phyloP scores from a whole-genome alignment of 2,329 filamentous ascomycete genomes.

The Fusarium sp. region DNA sequence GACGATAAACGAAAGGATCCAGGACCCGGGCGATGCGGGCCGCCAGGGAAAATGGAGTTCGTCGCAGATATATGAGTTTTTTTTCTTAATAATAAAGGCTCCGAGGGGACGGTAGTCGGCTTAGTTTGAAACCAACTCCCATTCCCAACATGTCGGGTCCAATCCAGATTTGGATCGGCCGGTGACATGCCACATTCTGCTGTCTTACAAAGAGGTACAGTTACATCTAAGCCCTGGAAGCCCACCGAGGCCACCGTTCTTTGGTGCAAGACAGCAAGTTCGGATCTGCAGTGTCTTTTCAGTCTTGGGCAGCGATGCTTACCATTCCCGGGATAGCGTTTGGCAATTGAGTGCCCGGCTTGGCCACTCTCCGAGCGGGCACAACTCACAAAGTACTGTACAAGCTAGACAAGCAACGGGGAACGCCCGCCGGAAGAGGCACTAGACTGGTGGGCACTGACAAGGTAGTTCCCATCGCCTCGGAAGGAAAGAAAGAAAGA shows the following conservation, averaged over 20 bases:
- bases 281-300: too few relatives aligned
- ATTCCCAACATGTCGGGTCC: conserved; percentile 25
- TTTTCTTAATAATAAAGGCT: neutral
- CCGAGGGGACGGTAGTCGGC: conserved; percentile 13
- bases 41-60: conserved; percentile 24
- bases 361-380: neutral
- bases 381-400: neutral
- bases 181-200: neutral
- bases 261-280: too few relatives aligned
- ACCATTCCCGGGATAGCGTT: too few relatives aligned
- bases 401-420: neutral
- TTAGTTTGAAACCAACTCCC: conserved; percentile 6
- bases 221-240: neutral
- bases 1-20: conserved; percentile 31
- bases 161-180: conserved; percentile 13
- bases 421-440: too few relatives aligned
- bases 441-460: too few relatives aligned
- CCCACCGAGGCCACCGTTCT: neutral
- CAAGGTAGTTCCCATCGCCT: neutral
- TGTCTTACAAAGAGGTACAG: neutral
- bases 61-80: conserved; percentile 33
- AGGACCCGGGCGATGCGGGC: conserved; percentile 33
- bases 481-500: conserved; percentile 5
- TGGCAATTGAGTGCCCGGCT: too few relatives aligned
- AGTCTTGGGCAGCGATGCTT: too few relatives aligned